These are phyloP conservation scores for Globisporangium nodosum DNA, from an alignment of 352 stramenopile genomes.

Conservation along the genomic window DNA sequence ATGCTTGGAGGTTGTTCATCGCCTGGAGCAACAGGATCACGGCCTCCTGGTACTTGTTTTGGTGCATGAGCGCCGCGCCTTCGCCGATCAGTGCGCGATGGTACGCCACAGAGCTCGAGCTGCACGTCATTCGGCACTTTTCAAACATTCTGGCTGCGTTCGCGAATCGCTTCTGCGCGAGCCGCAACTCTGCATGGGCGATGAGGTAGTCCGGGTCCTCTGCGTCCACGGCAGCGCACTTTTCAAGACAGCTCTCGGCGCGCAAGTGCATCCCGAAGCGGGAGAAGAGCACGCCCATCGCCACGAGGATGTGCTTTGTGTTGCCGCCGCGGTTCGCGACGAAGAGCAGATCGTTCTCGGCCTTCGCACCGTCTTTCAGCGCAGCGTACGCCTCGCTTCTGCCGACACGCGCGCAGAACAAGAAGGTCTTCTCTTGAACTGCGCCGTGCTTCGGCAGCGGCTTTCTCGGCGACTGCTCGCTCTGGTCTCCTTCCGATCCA, in stretches of 20 bases:
- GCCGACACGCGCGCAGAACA: slow-evolving; percentile 37
- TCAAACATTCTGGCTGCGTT: slow-evolving; percentile 31
- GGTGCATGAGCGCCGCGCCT: slow-evolving; percentile 28
- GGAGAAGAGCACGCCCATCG: slow-evolving; percentile 50
- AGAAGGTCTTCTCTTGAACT: slow-evolving; percentile 25
- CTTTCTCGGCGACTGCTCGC: background rate
- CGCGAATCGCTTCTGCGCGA: slow-evolving; percentile 35
- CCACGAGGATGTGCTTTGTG: slow-evolving; percentile 18
- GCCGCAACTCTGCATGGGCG: slow-evolving; percentile 37
- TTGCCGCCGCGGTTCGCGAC: slow-evolving; percentile 36
- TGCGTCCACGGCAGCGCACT: slow-evolving; percentile 22
- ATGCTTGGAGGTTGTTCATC: slow-evolving; percentile 26
- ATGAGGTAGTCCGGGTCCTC: slow-evolving; percentile 40
- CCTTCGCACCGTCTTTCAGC: slow-evolving; percentile 22
- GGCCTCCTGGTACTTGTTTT: slow-evolving; percentile 36
- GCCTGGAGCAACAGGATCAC: slow-evolving; percentile 31
- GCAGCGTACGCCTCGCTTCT: slow-evolving; percentile 28
- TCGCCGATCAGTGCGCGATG: slow-evolving; percentile 46
- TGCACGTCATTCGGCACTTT: slow-evolving; percentile 23
- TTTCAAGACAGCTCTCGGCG: slow-evolving; percentile 38
- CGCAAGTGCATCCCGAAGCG: slow-evolving; percentile 50
- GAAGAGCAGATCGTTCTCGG: slow-evolving; percentile 28
- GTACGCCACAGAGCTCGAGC: slow-evolving; percentile 21
- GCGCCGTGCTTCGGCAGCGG: background rate
- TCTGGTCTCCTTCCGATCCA: background rate